Base-by-base conservation (phyloP, 108 stramenopile species). In the Cyclotella kingstonii region DNA sequence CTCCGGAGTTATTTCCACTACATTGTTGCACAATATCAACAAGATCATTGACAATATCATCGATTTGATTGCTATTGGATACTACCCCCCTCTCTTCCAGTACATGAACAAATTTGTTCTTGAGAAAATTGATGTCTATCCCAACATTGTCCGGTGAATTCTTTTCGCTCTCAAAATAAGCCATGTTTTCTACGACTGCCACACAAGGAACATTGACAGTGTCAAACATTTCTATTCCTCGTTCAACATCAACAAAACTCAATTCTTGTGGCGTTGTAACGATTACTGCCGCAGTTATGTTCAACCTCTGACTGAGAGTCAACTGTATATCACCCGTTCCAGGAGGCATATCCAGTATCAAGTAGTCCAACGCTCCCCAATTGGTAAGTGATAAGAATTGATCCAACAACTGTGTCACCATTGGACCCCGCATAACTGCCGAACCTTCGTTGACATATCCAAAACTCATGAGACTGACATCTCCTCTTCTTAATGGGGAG, bases 131-230 rank as follows among this genome's bases (percentile, higher is more conserved):
- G 2, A 35, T 63, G 62, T 86, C 69, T 10, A 84, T 34, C 28
- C 57, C 34, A 15, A 47, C 29, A 25, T 18, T 38, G 14, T 22
- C 35, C n/a, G 2, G 26, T 11, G 34, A 39, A 31, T 50, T 36
- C 36, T 62, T 68, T 27, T 80, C 82, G 15, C 65, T 71, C 55
- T 86, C 80, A 59, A 87, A 85, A 54, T 90, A 90, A 2, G 96
- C 91, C 96, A 99, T 97, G 76, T 99, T 99, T 56, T 99, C 96
- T n/a, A 99, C 98, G 21, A 97, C 93, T 14, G 96, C 93, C 12
- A 97, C 62, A 51, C 82, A 84, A 1, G 98, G 98, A 7, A 99
- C 95, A 68, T 92, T 84, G 43, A 99, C 83, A 19, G 82, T 76
- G 38, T 94, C 85, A 73, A 97, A 97, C 94, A 99, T 92, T 58